Evolutionary conservation across 495 filamentous ascomycete genomes (phyloP), one percentile per base, ranked within the genome.

Genomic region (Niebla homalea): DNA sequence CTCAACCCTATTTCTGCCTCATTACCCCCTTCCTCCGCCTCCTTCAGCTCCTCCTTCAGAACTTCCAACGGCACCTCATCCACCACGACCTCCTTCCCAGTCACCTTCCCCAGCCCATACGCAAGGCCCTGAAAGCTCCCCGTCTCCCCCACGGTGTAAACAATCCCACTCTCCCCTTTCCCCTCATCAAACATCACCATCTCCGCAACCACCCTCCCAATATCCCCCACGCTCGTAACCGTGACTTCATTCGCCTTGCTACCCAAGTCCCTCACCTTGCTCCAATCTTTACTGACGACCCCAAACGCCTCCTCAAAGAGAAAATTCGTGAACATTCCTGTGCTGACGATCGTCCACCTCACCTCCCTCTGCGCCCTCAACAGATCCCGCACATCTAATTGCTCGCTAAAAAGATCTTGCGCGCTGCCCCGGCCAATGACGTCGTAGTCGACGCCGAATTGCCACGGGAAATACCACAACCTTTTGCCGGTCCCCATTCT

Each of bases 361-460:
- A 71, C 75, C 25, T 52, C 45, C 0, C 44, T 47, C 58, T 80
- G 74, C 6, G 55, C 56, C 4, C 74, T 57, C n/a, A 83, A 62
- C 35, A 77, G 29, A 20, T 69, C 61, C 18, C 78, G 62, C 14
- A 83, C 77, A 46, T 69, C 67, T 0, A 80, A 55, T 64, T 83
- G 77, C 69, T 82, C 79, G 48, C 75, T 76, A 49, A 82, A 83
- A 18, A 83, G 43, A 52, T 74, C 73, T 59, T 77, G 71, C 43
- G 69, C 68, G 19, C 69, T 72, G 1, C 70, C 75, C 0, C 63
- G 57, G 1, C 78, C 78, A 32, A 83, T 74, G 26, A 64, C 61
- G 50, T 78, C 74, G 57, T 84, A 83, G 55, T 84, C 77, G 2
- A 81, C 69, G 8, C 80, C 80, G 60, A 78, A 82, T 60, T 85